Base-by-base conservation (phyloP, 225 moss, liverwort and hornwort genomes). In the Sphagnum contortum region DNA sequence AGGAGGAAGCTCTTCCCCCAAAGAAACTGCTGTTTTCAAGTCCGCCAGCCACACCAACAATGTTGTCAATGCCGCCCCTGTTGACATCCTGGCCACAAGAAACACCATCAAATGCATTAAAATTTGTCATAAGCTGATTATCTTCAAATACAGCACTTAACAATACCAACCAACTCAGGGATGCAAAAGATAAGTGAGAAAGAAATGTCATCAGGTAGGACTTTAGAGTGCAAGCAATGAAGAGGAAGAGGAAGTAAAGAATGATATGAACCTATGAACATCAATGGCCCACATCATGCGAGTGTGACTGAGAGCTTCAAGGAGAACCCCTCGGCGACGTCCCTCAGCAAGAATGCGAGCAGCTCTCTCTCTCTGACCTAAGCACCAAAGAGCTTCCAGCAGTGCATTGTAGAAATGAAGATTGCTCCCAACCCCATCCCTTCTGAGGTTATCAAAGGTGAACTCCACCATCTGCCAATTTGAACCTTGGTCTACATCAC, bases 381-480 rank as follows among this genome's bases (percentile, higher is more conserved):
- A 88, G 69, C 84, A 90, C 95, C 95, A 96, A n/a, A 96, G 78
- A 3, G 89, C 87, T 82, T 98, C 98, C 66, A 98, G 64, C 47
- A 93, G 77, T 44, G 87, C 86, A 68, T 89, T 98, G 62, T 89
- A 98, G 69, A 98, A 93, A 57, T 69, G 87, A 63, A 86, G 63
- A 74, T 98, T 98, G 50, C 85, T 93, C 50, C 93, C 89, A 12
- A 98, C 88, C 47, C 96, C 96, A 66, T 90, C 88, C 5, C 91
- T 82, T 81, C 93, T 98, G 4, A 98, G 80, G 67, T 82, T 82
- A 69, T 98, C 98, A 59, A 98, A 79, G n/a, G 83, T 79, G 59
- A 87, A 91, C 71, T 89, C 89, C 54, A 98, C 98, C 65, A 90
- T 71, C 68, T 98, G 85, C 98, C 98, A 98, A 55, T 91, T 89